Percentiles rank a stretch among this genome's conserved stretches.
Conservation (phyloP, 306 rosid species). For the Herpetospermum pedunculosum region DNA sequence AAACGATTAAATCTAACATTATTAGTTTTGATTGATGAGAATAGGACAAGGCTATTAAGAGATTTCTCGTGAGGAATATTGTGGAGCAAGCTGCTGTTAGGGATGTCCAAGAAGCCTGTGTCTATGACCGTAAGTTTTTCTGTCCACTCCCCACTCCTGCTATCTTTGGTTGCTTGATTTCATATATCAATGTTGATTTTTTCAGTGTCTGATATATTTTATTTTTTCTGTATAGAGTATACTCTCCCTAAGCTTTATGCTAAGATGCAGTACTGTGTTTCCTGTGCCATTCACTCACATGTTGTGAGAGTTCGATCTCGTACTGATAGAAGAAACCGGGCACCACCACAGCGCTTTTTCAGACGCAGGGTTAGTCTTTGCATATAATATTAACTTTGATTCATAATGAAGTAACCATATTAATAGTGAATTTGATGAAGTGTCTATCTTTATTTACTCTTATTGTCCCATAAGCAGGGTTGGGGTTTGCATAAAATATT, state of each 20-base stretch:
- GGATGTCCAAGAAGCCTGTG: conserved; percentile 95
- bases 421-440: neutral
- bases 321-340: conserved; percentile 72
- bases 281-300: conserved; percentile 94
- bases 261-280: conserved; percentile 94
- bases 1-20: neutral
- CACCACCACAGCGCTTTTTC: conserved; percentile 74
- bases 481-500: neutral
- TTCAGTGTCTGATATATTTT: neutral
- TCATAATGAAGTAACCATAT: neutral
- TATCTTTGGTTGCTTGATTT: neutral
- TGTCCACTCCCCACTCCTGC: too few relatives aligned
- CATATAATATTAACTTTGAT: neutral
- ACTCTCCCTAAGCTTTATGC: conserved; percentile 90
- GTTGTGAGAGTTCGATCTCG: conserved; percentile 94
- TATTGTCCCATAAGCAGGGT: conserved; percentile 28
- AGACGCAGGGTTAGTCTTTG: conserved; percentile 58
- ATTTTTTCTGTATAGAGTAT: conserved; percentile 34
- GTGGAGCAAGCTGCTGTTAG: conserved; percentile 97
- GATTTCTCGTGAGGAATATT: conserved; percentile 88
- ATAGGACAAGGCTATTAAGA: conserved; percentile 78
- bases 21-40: neutral
- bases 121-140: conserved; percentile 55
- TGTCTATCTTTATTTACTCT: neutral
- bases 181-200: too few relatives aligned